Evolutionary conservation across 73 alveolate genomes (phyloP).

Genomic region (Durusdinium trenchii): DNA sequence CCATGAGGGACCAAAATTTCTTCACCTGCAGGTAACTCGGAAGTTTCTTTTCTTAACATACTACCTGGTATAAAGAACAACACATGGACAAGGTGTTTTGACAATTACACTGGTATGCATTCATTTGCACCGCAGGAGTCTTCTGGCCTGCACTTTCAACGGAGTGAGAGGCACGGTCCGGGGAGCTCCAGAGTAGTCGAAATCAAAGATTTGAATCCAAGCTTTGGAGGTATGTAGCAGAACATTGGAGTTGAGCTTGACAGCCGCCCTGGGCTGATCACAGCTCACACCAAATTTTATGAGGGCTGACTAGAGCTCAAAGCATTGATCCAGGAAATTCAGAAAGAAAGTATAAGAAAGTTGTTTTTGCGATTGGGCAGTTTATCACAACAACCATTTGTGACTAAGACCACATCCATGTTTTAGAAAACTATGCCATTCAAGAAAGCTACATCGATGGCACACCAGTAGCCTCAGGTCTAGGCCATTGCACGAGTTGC

Average conservation of each 20-base stretch:
- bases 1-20: neutral
- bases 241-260: neutral
- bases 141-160: neutral
- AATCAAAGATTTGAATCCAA: neutral
- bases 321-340: neutral
- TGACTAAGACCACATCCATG: neutral
- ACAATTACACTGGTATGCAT: too few species aligned
- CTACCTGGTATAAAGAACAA: too few species aligned
- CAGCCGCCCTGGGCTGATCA: neutral
- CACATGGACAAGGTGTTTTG: too few species aligned
- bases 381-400: neutral
- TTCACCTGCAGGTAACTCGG: too few species aligned
- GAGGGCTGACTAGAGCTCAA: neutral
- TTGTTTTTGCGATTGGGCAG: neutral
- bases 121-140: too few species aligned
- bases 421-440: neutral
- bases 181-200: conserved; percentile 11
- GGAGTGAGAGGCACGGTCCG: conserved; percentile 20
- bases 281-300: neutral
- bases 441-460: neutral
- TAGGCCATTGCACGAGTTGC: neutral
- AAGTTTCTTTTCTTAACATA: too few species aligned
- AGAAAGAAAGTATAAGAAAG: too few species aligned
- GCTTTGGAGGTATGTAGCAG: neutral
- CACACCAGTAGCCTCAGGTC: neutral